Conservation (phyloP, 2,329 filamentous ascomycete genomes). For the Zymoseptoria ardabiliae region DNA sequence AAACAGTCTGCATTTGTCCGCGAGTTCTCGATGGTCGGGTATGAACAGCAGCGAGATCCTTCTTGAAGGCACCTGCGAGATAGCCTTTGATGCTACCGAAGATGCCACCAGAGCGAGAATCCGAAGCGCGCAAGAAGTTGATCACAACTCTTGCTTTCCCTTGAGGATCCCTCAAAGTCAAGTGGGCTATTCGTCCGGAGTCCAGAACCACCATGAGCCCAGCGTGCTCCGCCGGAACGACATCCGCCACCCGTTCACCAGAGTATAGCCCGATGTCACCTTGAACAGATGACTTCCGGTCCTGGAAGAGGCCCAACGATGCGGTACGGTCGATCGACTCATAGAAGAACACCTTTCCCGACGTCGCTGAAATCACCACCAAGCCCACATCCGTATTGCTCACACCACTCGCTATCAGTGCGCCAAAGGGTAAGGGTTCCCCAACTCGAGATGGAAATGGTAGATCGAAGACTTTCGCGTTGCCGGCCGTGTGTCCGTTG, state of each 20-base stretch:
- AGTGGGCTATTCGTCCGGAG: constrained; percentile 76
- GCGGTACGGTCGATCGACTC: constrained; percentile 87
- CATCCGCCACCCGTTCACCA: constrained; percentile 67
- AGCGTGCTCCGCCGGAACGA: constrained; percentile 77
- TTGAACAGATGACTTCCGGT: constrained; percentile 74
- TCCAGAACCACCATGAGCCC: constrained; percentile 82
- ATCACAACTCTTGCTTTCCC: constrained; percentile 74
- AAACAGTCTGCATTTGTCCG: constrained; percentile 77
- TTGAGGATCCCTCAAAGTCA: constrained; percentile 78
- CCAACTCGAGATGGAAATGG: constrained; percentile 61
- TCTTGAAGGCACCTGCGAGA: constrained; percentile 61
- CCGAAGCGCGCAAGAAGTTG: constrained; percentile 63
- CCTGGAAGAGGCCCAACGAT: constrained; percentile 72
- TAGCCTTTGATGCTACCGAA: constrained; percentile 75
- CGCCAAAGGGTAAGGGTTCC: constrained; percentile 73
- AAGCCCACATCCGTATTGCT: constrained; percentile 76
- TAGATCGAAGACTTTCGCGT: constrained; percentile 73
- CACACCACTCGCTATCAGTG: constrained; percentile 71
- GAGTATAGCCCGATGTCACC: constrained; percentile 64
- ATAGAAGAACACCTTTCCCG: constrained; percentile 86
- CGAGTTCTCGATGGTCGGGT: constrained; percentile 64
- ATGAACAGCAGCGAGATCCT: constrained; percentile 72
- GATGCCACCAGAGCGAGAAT: constrained; percentile 55
- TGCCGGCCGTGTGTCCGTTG: constrained; percentile 53
- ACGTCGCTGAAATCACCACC: constrained; percentile 75